Conservation (phyloP, 2,329 filamentous ascomycete genomes). For the Akanthomyces dipterigenus region DNA sequence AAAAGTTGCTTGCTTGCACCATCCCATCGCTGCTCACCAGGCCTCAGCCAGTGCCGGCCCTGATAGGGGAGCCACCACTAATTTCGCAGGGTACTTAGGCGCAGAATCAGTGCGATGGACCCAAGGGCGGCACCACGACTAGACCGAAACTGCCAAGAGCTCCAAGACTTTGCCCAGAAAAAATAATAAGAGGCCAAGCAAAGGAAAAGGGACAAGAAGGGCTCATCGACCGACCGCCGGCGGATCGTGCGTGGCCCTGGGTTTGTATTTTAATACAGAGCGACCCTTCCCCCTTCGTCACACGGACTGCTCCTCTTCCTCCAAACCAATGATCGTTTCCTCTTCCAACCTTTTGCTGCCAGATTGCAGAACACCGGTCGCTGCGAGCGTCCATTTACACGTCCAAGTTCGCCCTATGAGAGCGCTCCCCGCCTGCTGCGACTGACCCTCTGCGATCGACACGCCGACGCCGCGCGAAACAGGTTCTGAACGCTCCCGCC, state of each 20-base stretch:
- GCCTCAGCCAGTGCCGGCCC: neutral
- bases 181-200: neutral
- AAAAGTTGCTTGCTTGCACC: neutral
- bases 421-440: neutral
- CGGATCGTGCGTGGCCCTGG: neutral
- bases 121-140: slow-evolving; percentile 7
- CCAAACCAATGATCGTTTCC: neutral
- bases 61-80: slow-evolving; percentile 6
- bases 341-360: no score
- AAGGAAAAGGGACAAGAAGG: neutral
- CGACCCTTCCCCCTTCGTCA: neutral
- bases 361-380: neutral
- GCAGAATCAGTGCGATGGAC: neutral
- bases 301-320: neutral
- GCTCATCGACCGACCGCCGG: neutral
- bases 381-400: slow-evolving; percentile 1
- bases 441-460: slow-evolving; percentile 6
- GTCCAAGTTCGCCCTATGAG: neutral
- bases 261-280: neutral
- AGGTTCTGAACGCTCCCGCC: neutral
- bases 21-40: neutral
- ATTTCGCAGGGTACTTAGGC: neutral
- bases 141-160: slow-evolving; percentile 10
- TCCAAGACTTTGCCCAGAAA: slow-evolving; percentile 8
- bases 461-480: neutral